Base-by-base conservation (phyloP, 2,329 filamentous ascomycete species). In the Microcyclosporella mali region DNA sequence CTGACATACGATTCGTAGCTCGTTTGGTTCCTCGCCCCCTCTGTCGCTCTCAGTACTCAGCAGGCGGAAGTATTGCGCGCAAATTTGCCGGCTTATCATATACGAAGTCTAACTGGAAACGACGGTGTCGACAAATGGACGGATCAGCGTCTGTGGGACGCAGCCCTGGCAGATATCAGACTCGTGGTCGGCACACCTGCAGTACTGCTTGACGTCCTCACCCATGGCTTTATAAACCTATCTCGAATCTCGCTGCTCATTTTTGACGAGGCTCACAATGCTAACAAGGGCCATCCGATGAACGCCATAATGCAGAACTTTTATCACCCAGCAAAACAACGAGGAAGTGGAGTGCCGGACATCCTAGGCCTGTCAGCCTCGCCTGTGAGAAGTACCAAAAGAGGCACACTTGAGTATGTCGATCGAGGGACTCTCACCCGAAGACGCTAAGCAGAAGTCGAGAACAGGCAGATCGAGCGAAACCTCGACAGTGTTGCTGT, bases 221-320 rank as follows among this genome's bases (percentile, higher is more conserved):
- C 66, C 1, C 85, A 92, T 65, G 84, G 74, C 0, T 94, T 94
- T 59, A 75, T 94, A 2, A 70, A 61, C 1, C 74, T 94, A 55
- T 59, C 69, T 0, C 70, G 69, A 2, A 64, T 94, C 16, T 72
- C 81, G 4, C 68, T 95, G 3, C 66, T 94, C 12, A 74, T 94
- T 0, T 85, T 94, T 54, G 88, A 95, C 57, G 88, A 95, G 78
- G 88, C 85, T 8, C 88, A 94, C 58, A 81, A 88, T 59, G 90
- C 85, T 53, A 73, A 72, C 4, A 70, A 71, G 14, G 79, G 77
- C 1, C 74, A 82, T 51, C 71, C 84, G 0, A 79, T 81, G 9
- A 81, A 81, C 43, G 75, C 70, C 30, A 83, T 94, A 27, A 90
- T 94, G 84, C 68, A 65, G 19, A 68, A 79, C 21, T 82, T 84